Base-by-base conservation (phyloP, 1,139 yeast species). In the Candida pseudocylindracea region DNA sequence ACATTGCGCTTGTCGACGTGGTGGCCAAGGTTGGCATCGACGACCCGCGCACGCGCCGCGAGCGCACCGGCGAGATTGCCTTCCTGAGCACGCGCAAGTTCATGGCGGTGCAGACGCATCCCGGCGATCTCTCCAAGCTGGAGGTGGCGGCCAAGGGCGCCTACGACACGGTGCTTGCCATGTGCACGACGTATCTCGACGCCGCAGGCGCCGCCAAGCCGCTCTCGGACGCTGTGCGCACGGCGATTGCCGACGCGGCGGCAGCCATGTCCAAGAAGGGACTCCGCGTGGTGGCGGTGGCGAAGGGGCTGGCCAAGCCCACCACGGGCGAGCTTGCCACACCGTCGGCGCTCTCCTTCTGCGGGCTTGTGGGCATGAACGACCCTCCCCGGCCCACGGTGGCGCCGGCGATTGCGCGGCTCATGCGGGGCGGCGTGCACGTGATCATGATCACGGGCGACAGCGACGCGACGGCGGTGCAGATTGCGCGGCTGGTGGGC, bases 361-460 rank as follows among this genome's bases (percentile, higher is more conserved):
- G 80, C 43, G 98, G 98, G 7, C 54, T 88, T 32, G 60, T 80
- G 40, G 96, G 94, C 36, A 81, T 88, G 92, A 80, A 80, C 43
- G 96, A 88, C 53, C 98, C 98, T 10, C 98, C 96, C 35, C 67
- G 96, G 46, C 74, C 85, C 8, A 72, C 75, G 38, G 95, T 83
- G 6, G 64, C 67, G 33, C 57, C 62, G 36, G 73, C 93, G 2
- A 67, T 88, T 38, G 65, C 78, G 12, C 58, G 70, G 39, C 61
- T 88, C 38, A 63, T 81, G 62, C 72, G 72, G 45, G 93, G 95
- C 38, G 94, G 96, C 33, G 96, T 88, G 30, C 92, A 81, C 48
- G 83, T 88, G 11, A 78, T 88, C 34, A 88, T 88, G 96, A 85
- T 88, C 42, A 88, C 98, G 12, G 98, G 98, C 42, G 98, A 88